Conservation (phyloP, 495 filamentous ascomycete species). For the Aspergillus incahuasiensis region DNA sequence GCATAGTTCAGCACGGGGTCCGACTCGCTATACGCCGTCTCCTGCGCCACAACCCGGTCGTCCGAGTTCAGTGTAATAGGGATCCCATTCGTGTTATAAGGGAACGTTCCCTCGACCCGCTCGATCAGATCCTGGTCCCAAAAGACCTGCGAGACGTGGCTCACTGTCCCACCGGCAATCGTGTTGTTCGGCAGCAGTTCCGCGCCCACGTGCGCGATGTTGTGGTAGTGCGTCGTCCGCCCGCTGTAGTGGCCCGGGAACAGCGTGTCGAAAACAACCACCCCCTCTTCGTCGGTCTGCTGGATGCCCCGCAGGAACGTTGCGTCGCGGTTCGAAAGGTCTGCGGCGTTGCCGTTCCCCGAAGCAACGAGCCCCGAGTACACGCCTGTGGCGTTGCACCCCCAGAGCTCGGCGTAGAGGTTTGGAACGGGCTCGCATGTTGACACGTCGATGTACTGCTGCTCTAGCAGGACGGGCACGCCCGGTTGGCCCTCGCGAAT, state of each 20-base stretch:
- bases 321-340: constrained; percentile 33
- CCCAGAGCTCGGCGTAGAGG: constrained; percentile 53
- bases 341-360: constrained; percentile 40
- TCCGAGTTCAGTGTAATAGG: constrained; percentile 45
- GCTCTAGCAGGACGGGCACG: constrained; percentile 48
- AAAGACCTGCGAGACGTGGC: constrained; percentile 60
- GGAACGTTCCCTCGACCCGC: constrained; percentile 40
- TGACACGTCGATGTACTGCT: constrained; percentile 50
- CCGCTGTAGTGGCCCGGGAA: constrained; percentile 55
- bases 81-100: constrained; percentile 54
- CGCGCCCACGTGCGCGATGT: constrained; percentile 34
- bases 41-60: constrained; percentile 26
- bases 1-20: no score
- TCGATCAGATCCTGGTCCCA: constrained; percentile 52
- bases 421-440: constrained; percentile 47
- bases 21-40: no score
- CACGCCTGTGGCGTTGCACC: constrained; percentile 53
- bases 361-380: constrained; percentile 52
- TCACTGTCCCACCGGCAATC: constrained; percentile 26
- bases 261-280: constrained; percentile 45
- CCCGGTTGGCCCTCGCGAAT: constrained; percentile 43
- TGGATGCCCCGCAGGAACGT: constrained; percentile 52
- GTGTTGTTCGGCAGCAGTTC: constrained; percentile 27
- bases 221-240: constrained; percentile 32
- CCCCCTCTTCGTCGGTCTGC: constrained; percentile 43